Evolutionary conservation across 2,329 filamentous ascomycete species (phyloP), one percentile per base, ranked within the genome.

Genomic region (Phialocephala subalpina): DNA sequence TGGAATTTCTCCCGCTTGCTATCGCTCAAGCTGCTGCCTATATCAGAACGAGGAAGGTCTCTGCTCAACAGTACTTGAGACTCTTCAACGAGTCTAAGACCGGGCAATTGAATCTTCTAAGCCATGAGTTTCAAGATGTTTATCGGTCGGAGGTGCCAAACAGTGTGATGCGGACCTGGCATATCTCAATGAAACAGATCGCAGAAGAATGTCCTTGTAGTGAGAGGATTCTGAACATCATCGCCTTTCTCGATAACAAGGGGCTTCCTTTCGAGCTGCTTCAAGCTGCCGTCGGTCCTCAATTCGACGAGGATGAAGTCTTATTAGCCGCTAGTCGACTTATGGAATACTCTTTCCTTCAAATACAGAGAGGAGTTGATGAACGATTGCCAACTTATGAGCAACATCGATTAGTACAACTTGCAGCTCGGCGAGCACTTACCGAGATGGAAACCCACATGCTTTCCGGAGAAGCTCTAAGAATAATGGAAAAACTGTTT

Each of bases 271-370:
- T 70, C 29, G 67, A 75, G 16, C 38, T 80, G 0, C 42, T 79
- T 0, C 49, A 57, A 45, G 57, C 53, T n/a, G 70, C 68, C 18
- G 70, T 70, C 40, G 70, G 64, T 58, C 22, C 58, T 9, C 53
- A 20, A 38, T 63, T 63, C 33, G 63, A 47, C 35, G 66, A 67
- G 58, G 40, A 63, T 22, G 36, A 70, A n/a, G 60, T 73, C 3
- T 58, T 62, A n/a, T 55, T 52, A 47, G 74, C 75, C 0, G 60
- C 76, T 12, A 63, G 65, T 6, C 75, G 73, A 11, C 75, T 80
- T 0, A 66, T 69, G 36, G 73, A 80, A 27, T 78, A 78, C 42
- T 80, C 77, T 0, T 80, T 80, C 58, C 58, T 80, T 0, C 66
- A 62, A 33, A 49, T 65, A 25, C 67, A 62, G 6, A 55, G 11